A percentile compares a stretch with the other conserved stretches of the same genome.
Conservation (phyloP, 2,329 filamentous ascomycete genomes). For the Xenoacremonium recifei region DNA sequence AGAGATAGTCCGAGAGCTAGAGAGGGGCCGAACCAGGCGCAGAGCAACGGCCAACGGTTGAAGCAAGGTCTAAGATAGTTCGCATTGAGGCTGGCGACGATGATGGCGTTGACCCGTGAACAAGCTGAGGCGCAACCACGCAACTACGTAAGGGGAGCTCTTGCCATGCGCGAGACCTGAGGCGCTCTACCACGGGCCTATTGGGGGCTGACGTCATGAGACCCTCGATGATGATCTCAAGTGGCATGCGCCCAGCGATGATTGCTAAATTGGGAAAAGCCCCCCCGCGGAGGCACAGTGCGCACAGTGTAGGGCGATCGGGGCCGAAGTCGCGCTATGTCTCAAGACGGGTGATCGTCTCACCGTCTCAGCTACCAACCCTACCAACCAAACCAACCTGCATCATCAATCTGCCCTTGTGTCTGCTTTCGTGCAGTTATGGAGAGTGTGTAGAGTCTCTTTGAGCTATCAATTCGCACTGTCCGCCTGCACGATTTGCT, state of each 20-base stretch:
- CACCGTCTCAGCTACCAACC: no score
- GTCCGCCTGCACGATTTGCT: slow-evolving; percentile 5
- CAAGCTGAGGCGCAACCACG: background rate
- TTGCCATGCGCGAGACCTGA: background rate
- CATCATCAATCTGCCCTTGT: no score
- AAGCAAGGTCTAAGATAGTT: background rate
- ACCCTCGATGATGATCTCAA: slow-evolving; percentile 22
- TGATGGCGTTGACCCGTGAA: slow-evolving; percentile 2
- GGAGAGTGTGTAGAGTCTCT: no score
- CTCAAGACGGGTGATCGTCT: no score
- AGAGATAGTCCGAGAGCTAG: background rate
- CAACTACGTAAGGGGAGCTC: background rate
- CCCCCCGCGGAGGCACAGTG: background rate
- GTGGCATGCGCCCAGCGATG: slow-evolving; percentile 12
- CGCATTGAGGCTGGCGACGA: background rate
- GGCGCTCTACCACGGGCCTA: slow-evolving; percentile 22
- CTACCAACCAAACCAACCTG: no score
- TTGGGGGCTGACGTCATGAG: slow-evolving; percentile 22
- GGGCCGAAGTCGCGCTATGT: no score
- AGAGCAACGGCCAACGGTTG: background rate
- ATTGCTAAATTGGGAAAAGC: no score
- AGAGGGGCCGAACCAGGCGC: background rate
- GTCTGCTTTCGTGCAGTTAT: no score
- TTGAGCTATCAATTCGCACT: slow-evolving; percentile 17
- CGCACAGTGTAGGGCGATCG: background rate